Conservation (phyloP, 192 early-diverging fungal genomes). For the Podila verticillata region DNA sequence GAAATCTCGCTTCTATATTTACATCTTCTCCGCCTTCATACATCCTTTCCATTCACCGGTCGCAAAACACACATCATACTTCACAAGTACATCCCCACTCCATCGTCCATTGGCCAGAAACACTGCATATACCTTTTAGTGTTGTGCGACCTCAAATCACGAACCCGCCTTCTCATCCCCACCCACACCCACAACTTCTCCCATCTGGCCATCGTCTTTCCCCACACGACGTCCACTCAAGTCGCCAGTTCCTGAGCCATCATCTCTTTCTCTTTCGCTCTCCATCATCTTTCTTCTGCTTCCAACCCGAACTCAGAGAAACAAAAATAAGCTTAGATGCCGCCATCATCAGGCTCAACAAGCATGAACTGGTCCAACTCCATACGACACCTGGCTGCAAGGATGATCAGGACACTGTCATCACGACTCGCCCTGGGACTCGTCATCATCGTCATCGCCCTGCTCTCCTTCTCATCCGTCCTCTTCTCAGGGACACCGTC, state of each 20-base stretch:
- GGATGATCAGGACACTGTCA: constrained; percentile 22
- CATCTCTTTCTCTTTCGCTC: background rate
- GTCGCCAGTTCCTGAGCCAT: background rate
- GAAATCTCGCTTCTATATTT: background rate
- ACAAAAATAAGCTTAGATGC: constrained; percentile 1
- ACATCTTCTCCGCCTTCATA: background rate
- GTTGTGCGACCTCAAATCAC: constrained; percentile 2
- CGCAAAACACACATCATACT: too few species aligned
- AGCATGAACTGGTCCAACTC: constrained; percentile 8
- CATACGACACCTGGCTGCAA: constrained; percentile 9
- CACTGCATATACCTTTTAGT: background rate
- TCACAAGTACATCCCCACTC: too few species aligned
- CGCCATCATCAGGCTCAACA: constrained; percentile 13
- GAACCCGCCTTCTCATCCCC: background rate
- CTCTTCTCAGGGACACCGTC: constrained; percentile 36
- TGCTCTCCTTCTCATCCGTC: constrained; percentile 40
- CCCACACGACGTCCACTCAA: background rate
- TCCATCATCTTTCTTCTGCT: background rate
- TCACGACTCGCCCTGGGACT: constrained; percentile 29
- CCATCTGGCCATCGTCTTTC: background rate
- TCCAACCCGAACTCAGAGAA: background rate
- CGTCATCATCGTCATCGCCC: constrained; percentile 31
- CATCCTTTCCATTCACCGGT: too few species aligned
- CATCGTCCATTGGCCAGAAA: background rate
- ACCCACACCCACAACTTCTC: background rate